phyloP scores from a whole-genome alignment of 2,329 filamentous ascomycete genomes.

The Aspergillus flavus region DNA sequence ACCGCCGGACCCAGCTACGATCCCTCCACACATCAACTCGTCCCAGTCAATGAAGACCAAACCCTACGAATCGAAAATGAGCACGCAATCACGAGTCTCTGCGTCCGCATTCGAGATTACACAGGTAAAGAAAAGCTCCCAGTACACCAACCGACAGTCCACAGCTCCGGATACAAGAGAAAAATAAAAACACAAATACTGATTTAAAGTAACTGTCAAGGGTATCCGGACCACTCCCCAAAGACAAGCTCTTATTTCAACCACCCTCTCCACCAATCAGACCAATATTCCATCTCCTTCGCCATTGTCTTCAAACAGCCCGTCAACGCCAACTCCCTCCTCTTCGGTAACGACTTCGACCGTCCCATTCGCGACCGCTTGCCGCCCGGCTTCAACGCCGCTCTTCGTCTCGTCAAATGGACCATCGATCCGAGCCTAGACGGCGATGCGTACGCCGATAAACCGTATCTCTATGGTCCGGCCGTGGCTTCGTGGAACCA shows the following conservation, averaged over 20 bases:
- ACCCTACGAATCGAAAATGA: conserved; percentile 65
- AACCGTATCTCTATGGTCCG: conserved; percentile 83
- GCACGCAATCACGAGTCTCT: conserved; percentile 67
- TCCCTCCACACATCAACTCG: conserved; percentile 66
- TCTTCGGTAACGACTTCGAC: conserved; percentile 97
- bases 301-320: conserved; percentile 71
- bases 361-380: conserved; percentile 82
- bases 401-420: conserved; percentile 84
- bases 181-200: not conserved
- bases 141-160: too few relatives aligned
- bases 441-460: conserved; percentile 84
- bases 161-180: not conserved
- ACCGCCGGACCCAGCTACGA: conserved; percentile 82
- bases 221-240: conserved; percentile 73
- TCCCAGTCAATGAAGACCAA: conserved; percentile 73
- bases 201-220: conserved; percentile 37
- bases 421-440: conserved; percentile 89
- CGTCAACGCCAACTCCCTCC: conserved; percentile 71
- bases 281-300: conserved; percentile 85
- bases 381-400: conserved; percentile 82
- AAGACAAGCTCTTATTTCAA: conserved; percentile 76
- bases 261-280: conserved; percentile 66
- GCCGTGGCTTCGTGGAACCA: conserved; percentile 79
- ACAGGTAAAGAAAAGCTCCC: conserved; percentile 35
- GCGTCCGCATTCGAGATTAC: conserved; percentile 72